Base-by-base conservation (phyloP, 805 yeast genomes). In the Blastobotrys parvus region DNA sequence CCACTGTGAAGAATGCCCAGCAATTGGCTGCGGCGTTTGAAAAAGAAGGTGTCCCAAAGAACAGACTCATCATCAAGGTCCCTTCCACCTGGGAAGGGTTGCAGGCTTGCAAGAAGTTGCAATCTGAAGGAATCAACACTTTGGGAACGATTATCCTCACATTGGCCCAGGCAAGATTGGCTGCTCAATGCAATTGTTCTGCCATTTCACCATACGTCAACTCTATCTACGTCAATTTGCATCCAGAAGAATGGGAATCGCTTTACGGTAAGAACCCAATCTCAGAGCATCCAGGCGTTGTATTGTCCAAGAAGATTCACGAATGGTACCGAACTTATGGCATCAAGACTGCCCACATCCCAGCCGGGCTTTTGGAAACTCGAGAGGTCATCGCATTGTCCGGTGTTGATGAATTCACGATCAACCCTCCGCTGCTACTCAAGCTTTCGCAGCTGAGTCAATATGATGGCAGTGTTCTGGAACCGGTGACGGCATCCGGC, bases 101-200 rank as follows among this genome's bases (percentile, higher is more conserved):
- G 56, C 56, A 50, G 38, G 68, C 69, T 8, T 63, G 59, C 15
- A 51, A 52, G 31, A 48, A 39, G 29, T 50, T 64, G 42, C 47
- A 42, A 47, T 41, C 44, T 35, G 49, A 59, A 22, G 54, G 57
- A 6, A 57, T 64, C 41, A 42, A 50, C n/a, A 51, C 58, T 36
- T 47, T 64, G 17, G 69, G 67, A n/a, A 64, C 69, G 2, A 63
- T 64, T 49, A 56, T 62, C 19, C 65, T 61, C 43, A 54, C 64
- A 10, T 45, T 63, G 22, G 63, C 56, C 29, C 69, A 64, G 45
- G 69, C 64, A 8, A 55, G 64, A 19, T 43, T 61, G 16, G 66
- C 68, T 7, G 66, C 66, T 7, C 67, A 64, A 42, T 65, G 64
- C 7, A 60, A 60, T 13, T 63, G 67, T 45, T 49, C 43, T 13